These are phyloP conservation scores for Salpingoeca rosetta DNA, from an alignment of 78 protist species.

Conservation along the genomic window DNA sequence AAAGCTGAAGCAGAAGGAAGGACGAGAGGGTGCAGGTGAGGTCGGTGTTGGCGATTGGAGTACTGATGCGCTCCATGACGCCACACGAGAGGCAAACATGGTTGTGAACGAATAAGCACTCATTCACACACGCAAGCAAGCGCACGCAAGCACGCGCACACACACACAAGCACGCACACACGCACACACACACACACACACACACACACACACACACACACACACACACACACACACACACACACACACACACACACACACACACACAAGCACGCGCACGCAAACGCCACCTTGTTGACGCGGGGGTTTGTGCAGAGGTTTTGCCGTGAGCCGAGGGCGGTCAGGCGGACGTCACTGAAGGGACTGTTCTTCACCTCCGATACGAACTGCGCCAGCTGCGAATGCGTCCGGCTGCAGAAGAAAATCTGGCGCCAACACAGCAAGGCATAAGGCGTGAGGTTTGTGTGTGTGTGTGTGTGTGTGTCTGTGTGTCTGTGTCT, in stretches of 20 bases:
- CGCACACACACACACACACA: slow-evolving; percentile 1
- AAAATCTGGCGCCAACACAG: slow-evolving; percentile 13
- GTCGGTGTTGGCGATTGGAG: neutral
- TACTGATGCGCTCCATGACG: neutral
- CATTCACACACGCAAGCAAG: too few relatives aligned
- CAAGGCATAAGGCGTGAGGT: neutral
- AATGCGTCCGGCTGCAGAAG: slow-evolving; percentile 66
- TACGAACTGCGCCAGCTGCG: slow-evolving; percentile 67
- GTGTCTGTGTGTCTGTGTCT: neutral
- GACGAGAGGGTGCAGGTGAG: neutral
- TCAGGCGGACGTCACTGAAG: neutral
- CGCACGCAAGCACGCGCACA: too few relatives aligned
- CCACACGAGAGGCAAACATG: neutral
- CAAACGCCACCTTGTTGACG: neutral
- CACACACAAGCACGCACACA: too few relatives aligned
- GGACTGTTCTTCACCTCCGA: slow-evolving; percentile 44
- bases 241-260: slow-evolving; percentile 5
- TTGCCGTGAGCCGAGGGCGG: slow-evolving; percentile 36
- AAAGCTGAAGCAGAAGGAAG: neutral
- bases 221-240: neutral
- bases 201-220: neutral
- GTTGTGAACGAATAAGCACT: neutral
- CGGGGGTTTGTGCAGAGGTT: slow-evolving; percentile 37
- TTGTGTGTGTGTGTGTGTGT: neutral
- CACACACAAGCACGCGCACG: neutral